Evolutionary conservation across 129 eudicot species (phyloP).

Genomic region (Sambucus nigra): DNA sequence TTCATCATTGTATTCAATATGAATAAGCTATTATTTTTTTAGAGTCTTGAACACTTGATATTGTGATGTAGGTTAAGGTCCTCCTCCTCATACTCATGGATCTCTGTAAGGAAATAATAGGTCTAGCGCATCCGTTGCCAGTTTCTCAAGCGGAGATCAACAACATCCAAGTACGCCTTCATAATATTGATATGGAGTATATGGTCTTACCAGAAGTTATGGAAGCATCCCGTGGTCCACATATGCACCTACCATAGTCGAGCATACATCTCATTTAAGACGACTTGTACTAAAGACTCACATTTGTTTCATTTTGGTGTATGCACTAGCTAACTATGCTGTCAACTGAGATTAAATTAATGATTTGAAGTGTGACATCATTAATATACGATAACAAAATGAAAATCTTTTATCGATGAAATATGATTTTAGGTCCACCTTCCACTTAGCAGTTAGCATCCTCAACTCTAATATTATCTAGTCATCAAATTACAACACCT

Average conservation of each 20-base stretch:
- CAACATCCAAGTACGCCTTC: constrained; percentile 90
- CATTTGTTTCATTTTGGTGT: too few species aligned
- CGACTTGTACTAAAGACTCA: background rate
- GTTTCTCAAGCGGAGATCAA: constrained; percentile 91
- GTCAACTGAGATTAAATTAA: too few species aligned
- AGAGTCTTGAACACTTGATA: constrained; percentile 4
- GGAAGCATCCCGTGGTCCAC: constrained; percentile 98
- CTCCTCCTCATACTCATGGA: constrained; percentile 90
- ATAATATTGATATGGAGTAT: constrained; percentile 90
- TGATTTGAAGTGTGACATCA: too few species aligned
- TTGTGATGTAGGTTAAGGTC: constrained; percentile 70
- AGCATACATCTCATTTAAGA: background rate
- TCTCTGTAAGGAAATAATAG: constrained; percentile 81
- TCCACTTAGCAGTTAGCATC: too few species aligned
- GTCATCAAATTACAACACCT: too few species aligned
- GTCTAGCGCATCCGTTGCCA: constrained; percentile 68
- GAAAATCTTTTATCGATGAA: too few species aligned
- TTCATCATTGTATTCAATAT: background rate
- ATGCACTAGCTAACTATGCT: too few species aligned
- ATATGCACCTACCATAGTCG: constrained; percentile 39
- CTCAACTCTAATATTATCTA: too few species aligned
- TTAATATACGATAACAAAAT: too few species aligned
- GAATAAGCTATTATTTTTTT: background rate
- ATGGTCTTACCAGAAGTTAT: constrained; percentile 93
- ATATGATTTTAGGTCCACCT: too few species aligned